Evolutionary conservation across 73 alveolate genomes (phyloP).

Genomic region (Urostyla sp.): DNA sequence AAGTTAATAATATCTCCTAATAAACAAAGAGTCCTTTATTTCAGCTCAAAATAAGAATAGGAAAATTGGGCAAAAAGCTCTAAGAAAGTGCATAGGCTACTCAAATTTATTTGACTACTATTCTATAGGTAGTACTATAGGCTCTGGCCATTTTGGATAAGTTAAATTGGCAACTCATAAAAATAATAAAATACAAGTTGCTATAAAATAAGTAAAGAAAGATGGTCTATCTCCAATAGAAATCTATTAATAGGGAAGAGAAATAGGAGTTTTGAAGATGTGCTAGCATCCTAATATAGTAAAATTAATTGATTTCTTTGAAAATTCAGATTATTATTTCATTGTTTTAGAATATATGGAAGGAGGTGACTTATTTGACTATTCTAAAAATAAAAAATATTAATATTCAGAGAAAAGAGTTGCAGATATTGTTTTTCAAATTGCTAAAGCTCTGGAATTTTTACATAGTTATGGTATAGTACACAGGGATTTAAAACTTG

Average conservation of each 20-base stretch:
- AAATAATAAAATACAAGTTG: background rate
- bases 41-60: no score
- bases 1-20: conserved; percentile 55
- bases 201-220: background rate
- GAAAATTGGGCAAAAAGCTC: no score
- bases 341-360: background rate
- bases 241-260: background rate
- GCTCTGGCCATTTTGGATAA: background rate
- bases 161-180: background rate
- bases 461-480: conserved; percentile 1
- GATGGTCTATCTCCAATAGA: background rate
- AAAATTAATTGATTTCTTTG: no score
- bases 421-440: background rate
- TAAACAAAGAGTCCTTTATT: conserved; percentile 68
- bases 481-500: conserved; percentile 4
- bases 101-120: background rate
- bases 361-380: background rate
- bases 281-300: no score
- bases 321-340: background rate
- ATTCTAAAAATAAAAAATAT: background rate
- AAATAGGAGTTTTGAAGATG: conserved; percentile 2
- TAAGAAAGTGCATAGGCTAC: no score
- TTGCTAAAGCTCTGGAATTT: background rate
- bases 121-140: background rate
- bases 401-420: background rate